These are phyloP conservation scores for Dichotomocladium elegans DNA, from an alignment of 371 early-diverging fungal species.

Conservation along the genomic window DNA sequence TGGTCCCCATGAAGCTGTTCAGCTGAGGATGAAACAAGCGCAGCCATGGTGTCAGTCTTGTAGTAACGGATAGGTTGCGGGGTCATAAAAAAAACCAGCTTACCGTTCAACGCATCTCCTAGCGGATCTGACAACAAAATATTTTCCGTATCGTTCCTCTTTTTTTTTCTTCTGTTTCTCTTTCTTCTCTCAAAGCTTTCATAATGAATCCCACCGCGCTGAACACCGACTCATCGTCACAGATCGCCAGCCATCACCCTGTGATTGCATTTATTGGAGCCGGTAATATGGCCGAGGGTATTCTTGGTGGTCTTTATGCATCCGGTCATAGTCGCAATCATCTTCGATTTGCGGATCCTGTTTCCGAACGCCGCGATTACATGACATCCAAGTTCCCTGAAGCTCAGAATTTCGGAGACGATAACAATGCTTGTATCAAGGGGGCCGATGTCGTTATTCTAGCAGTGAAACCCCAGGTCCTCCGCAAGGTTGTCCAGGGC, in stretches of 20 bases:
- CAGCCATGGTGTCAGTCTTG: too few relatives aligned
- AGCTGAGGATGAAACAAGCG: too few relatives aligned
- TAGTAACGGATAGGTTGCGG: too few relatives aligned
- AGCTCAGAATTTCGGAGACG: constrained; percentile 31
- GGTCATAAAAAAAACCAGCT: too few relatives aligned
- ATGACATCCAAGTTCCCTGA: constrained; percentile 61
- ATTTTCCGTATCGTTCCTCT: too few relatives aligned
- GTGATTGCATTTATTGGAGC: constrained; percentile 80
- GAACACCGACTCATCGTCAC: background rate
- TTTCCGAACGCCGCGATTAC: constrained; percentile 59
- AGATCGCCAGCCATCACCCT: constrained; percentile 14
- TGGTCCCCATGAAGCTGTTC: too few relatives aligned
- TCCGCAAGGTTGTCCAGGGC: constrained; percentile 64
- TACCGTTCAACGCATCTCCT: too few relatives aligned
- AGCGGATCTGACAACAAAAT: too few relatives aligned
- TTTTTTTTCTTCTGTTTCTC: background rate
- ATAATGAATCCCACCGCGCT: too few relatives aligned
- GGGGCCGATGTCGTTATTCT: constrained; percentile 77
- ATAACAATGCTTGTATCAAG: constrained; percentile 41
- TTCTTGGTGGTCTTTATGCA: constrained; percentile 80
- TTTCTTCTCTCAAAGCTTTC: background rate
- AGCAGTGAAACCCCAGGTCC: constrained; percentile 89
- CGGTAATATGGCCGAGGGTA: constrained; percentile 94
- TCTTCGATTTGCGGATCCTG: constrained; percentile 83
- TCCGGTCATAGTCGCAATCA: constrained; percentile 54